Conservation (phyloP, 495 filamentous ascomycete genomes). For the Penicillium bovifimosum region DNA sequence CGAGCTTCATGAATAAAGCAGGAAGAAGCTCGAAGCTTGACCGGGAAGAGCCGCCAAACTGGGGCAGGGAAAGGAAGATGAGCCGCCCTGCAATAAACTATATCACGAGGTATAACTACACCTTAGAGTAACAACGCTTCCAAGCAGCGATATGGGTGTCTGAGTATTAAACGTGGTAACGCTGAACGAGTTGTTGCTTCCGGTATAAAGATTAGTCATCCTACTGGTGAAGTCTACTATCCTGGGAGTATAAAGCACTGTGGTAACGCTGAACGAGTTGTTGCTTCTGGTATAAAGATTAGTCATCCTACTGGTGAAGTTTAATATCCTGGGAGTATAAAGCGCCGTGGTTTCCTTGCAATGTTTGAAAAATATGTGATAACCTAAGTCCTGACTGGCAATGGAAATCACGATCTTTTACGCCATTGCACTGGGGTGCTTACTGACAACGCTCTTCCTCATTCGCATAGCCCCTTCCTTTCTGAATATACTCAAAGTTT, state of each 20-base stretch:
- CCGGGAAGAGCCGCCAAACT: background rate
- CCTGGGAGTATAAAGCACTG: no score
- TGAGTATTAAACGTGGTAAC: no score
- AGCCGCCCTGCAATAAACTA: background rate
- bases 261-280: no score
- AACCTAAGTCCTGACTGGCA: background rate
- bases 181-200: no score
- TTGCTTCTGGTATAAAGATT: no score
- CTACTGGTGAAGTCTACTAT: no score
- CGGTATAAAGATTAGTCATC: no score
- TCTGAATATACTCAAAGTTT: background rate
- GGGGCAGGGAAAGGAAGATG: background rate
- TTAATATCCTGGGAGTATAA: background rate
- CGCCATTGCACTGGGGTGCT: constrained; percentile 4
- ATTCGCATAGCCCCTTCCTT: constrained; percentile 3
- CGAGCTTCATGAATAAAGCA: background rate
- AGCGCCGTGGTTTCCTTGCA: background rate
- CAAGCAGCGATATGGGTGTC: background rate
- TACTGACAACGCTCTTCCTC: constrained; percentile 8
- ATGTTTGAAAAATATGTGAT: background rate
- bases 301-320: no score
- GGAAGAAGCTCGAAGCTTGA: background rate
- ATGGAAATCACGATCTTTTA: constrained; percentile 10
- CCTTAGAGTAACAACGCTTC: background rate
- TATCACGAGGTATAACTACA: background rate